phyloP scores from a whole-genome alignment of 495 filamentous ascomycete species.

The Neurospora sp. region DNA sequence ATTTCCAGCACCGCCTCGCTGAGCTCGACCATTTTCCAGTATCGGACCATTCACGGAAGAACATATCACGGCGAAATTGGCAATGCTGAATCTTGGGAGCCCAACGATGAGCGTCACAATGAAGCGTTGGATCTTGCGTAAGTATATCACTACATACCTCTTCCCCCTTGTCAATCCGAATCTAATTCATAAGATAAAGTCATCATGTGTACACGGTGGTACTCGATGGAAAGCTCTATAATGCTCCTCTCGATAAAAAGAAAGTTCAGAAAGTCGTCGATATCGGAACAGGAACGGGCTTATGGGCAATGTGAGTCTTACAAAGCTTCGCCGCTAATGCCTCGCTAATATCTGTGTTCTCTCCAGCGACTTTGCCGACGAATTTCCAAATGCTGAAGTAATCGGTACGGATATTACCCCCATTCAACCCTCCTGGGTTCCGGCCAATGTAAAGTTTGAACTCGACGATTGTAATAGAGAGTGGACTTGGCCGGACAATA shows the following conservation, averaged over 20 bases:
- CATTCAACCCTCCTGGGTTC: constrained; percentile 29
- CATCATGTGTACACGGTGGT: constrained; percentile 14
- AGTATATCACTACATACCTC: constrained; percentile 5
- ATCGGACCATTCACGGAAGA: constrained; percentile 15
- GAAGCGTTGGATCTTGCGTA: constrained; percentile 18
- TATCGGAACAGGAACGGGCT: constrained; percentile 29
- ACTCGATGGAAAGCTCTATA: constrained; percentile 42
- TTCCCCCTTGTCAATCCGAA: neutral
- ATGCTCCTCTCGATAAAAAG: constrained; percentile 32
- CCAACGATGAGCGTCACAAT: constrained; percentile 16
- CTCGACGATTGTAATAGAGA: constrained; percentile 37
- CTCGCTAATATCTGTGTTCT: neutral
- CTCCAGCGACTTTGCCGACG: constrained; percentile 41
- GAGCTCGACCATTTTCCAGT: constrained; percentile 20
- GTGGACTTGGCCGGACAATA: constrained; percentile 34
- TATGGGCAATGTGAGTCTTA: constrained; percentile 24
- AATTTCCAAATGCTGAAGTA: constrained; percentile 35
- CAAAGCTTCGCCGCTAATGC: neutral
- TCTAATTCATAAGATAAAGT: constrained; percentile 1
- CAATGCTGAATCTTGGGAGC: constrained; percentile 7
- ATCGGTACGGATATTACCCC: constrained; percentile 41
- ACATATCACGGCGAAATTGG: constrained; percentile 17
- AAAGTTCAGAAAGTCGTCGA: constrained; percentile 27
- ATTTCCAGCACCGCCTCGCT: constrained; percentile 20
- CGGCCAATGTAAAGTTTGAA: constrained; percentile 38